Percentiles rank a stretch among this genome's conserved stretches.
Evolutionary conservation across 2,329 filamentous ascomycete species (phyloP).

Genomic region (Camillea tinctor): DNA sequence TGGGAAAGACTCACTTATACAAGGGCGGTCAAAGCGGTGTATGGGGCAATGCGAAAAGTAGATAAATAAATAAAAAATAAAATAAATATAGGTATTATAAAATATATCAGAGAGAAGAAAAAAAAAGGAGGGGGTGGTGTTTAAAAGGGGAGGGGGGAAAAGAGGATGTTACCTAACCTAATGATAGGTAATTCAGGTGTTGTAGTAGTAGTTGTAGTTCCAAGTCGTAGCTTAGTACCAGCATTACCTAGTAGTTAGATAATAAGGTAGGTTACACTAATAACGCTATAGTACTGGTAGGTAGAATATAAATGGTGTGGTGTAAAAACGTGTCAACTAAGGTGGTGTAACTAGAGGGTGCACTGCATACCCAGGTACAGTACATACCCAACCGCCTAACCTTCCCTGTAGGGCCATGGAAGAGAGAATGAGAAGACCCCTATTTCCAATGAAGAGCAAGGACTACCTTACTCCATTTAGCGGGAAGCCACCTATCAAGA

Average conservation of each 20-base stretch:
- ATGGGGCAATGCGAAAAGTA: background rate
- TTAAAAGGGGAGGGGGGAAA: too few species aligned
- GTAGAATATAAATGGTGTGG: too few species aligned
- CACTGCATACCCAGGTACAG: too few species aligned
- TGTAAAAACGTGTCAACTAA: background rate
- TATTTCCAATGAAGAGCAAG: background rate
- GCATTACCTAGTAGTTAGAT: too few species aligned
- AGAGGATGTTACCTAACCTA: constrained; percentile 1
- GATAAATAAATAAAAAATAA: constrained; percentile 1
- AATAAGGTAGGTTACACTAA: too few species aligned
- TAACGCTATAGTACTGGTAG: too few species aligned
- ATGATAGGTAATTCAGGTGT: background rate
- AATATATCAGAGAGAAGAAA: too few species aligned
- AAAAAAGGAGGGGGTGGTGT: too few species aligned
- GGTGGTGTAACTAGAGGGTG: too few species aligned
- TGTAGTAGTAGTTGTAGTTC: background rate
- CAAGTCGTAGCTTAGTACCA: too few species aligned
- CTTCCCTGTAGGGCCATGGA: too few species aligned
- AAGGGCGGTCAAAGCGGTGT: constrained; percentile 22
- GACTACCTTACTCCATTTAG: background rate
- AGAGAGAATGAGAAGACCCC: background rate
- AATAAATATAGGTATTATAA: constrained; percentile 1
- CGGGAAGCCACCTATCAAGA: background rate
- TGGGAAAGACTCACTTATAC: constrained; percentile 1
- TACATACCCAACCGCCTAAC: too few species aligned